Base-by-base conservation (phyloP, 306 rosid genomes). In the Malus asiatica region DNA sequence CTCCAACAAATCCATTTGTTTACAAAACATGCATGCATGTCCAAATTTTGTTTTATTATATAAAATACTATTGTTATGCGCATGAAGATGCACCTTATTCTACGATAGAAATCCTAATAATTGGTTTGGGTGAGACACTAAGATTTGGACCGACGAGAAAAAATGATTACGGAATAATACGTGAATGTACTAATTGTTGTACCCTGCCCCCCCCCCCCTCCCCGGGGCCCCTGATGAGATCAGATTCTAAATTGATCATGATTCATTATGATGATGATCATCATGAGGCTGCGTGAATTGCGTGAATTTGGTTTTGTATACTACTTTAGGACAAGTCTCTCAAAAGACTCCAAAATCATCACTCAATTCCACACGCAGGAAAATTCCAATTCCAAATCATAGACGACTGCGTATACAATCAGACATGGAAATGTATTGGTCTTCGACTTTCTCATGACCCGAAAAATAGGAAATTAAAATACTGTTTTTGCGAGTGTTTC, bases 271-370 rank as follows among this genome's bases (percentile, higher is more conserved):
- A 25, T 60, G 35, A 61, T 27, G 5, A 62, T 14, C 20, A 61
- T 27, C 11, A 29, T 15, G 35, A 29, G 63, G 30, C 64, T 61
- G 68, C 68, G 68, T 66, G 38, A 38, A 66, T 66, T 38, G 4
- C 29, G 70, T 66, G 16, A 66, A 4, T 33, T 33, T 35, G 29
- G 70, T 66, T 30, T 32, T 19, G 68, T 15, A 20, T 16, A 18
- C 13, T 29, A 51, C 55, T 15, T 51, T 51, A 15, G 66, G 73
- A 73, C 62, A 72, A 46, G 79, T 33, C 66, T 78, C 83, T 81
- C 77, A 85, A 88, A 88, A 88, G 89, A 85, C 77, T 83, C 80
- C 83, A 83, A 84, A 76, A 80, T 80, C 78, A 6, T 79, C 75
- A 66, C 78, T 70, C 76, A 82, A 84, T 74, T 74, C 76, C 77